Conservation (phyloP, 352 stramenopile species). For the Phytophthora niederhauseri region DNA sequence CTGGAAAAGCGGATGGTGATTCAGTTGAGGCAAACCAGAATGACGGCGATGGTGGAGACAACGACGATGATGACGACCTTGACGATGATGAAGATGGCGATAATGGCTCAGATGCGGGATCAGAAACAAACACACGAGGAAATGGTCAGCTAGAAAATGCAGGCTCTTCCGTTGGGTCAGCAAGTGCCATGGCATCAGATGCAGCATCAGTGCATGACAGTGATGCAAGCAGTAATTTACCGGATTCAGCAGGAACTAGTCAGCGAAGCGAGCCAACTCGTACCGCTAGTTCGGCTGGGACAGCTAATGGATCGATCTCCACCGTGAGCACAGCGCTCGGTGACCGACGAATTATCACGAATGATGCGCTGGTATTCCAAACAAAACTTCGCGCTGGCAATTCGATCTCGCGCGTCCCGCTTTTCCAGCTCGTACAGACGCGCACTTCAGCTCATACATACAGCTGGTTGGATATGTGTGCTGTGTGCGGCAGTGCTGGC, state of each 20-base stretch:
- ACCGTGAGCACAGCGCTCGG: constrained; percentile 7
- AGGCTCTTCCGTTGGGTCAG: constrained; percentile 7
- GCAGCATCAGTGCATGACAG: constrained; percentile 11
- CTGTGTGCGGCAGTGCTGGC: constrained; percentile 90
- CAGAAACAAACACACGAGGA: constrained; percentile 23
- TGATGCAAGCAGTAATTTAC: constrained; percentile 23
- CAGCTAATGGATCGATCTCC: constrained; percentile 7
- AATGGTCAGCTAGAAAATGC: constrained; percentile 31
- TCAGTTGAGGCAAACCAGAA: constrained; percentile 36
- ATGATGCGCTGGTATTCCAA: constrained; percentile 56
- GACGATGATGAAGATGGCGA: constrained; percentile 37
- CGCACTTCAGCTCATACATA: constrained; percentile 82
- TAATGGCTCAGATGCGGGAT: constrained; percentile 33
- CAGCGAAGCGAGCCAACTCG: constrained; percentile 8
- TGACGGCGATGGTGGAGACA: constrained; percentile 34
- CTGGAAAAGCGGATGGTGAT: constrained; percentile 45
- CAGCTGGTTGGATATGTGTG: constrained; percentile 94
- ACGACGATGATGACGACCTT: constrained; percentile 40
- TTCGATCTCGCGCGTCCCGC: constrained; percentile 64
- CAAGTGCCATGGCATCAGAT: constrained; percentile 12
- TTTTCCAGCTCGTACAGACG: constrained; percentile 80
- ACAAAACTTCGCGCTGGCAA: constrained; percentile 65
- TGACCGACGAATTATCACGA: constrained; percentile 27
- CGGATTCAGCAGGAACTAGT: constrained; percentile 15
- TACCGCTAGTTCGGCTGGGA: constrained; percentile 2